phyloP scores from a whole-genome alignment of 1,284 basidiomycete species.

The Apiotrichum sp. region DNA sequence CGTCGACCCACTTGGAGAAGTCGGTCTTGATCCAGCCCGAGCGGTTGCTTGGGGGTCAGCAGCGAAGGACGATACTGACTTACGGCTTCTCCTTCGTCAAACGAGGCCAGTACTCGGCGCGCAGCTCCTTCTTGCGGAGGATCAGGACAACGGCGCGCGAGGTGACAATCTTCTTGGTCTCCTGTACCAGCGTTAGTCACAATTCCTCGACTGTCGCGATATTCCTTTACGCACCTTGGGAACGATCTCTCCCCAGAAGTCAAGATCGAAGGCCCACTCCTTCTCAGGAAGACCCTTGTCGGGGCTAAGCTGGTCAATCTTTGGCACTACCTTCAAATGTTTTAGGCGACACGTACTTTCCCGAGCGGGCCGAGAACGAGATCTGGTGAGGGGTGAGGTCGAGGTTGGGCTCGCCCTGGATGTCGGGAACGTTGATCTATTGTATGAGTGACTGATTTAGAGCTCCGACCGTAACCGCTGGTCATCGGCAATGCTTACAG shows the following conservation, averaged over 20 bases:
- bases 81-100: slow-evolving; percentile 73
- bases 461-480: neutral
- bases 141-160: slow-evolving; percentile 61
- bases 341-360: slow-evolving; percentile 56
- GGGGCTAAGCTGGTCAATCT: slow-evolving; percentile 39
- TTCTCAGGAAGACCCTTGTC: slow-evolving; percentile 55
- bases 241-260: slow-evolving; percentile 65
- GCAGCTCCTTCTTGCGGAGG: slow-evolving; percentile 70
- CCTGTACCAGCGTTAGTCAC: slow-evolving; percentile 46
- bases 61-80: neutral
- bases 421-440: slow-evolving; percentile 67
- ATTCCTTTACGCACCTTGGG: slow-evolving; percentile 56
- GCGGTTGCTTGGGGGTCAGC: slow-evolving; percentile 49
- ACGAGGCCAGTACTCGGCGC: slow-evolving; percentile 79
- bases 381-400: slow-evolving; percentile 60
- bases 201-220: too few species aligned
- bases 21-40: slow-evolving; percentile 76
- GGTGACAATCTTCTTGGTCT: slow-evolving; percentile 57
- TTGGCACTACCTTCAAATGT: neutral
- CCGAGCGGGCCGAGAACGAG: slow-evolving; percentile 64
- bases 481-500: slow-evolving; percentile 47
- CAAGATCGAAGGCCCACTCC: slow-evolving; percentile 65
- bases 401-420: slow-evolving; percentile 60
- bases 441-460: neutral
- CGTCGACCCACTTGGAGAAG: slow-evolving; percentile 84